phyloP scores from a whole-genome alignment of 805 yeast species.

The Spathaspora hagerdaliae region DNA sequence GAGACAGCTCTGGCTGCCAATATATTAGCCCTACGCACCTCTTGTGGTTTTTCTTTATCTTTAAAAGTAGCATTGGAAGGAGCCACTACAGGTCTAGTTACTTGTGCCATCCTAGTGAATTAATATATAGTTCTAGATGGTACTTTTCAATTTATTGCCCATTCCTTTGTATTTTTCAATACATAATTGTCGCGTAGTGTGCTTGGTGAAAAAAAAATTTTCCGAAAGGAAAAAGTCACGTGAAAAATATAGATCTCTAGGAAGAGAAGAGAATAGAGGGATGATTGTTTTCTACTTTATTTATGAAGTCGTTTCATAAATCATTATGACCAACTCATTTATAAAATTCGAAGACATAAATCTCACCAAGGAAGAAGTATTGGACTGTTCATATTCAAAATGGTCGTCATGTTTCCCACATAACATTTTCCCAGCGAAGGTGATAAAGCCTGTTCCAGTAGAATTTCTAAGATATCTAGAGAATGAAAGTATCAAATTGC shows the following conservation, averaged over 20 bases:
- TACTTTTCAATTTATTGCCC: too few relatives aligned
- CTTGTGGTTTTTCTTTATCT: slow-evolving; percentile 92
- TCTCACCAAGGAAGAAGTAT: slow-evolving; percentile 22
- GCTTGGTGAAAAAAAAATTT: neutral
- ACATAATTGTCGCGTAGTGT: neutral
- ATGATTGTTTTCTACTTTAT: neutral
- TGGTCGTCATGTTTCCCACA: slow-evolving; percentile 28
- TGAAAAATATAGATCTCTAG: neutral
- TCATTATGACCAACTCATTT: slow-evolving; percentile 16
- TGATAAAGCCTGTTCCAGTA: slow-evolving; percentile 29
- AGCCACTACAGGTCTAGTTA: slow-evolving; percentile 6
- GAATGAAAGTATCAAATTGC: slow-evolving; percentile 21
- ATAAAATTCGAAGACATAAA: slow-evolving; percentile 26
- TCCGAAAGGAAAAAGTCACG: neutral
- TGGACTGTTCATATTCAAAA: slow-evolving; percentile 29
- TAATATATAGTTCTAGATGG: too few relatives aligned
- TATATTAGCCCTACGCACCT: slow-evolving; percentile 84
- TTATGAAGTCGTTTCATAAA: neutral
- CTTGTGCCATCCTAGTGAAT: slow-evolving; percentile 4
- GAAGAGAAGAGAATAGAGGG: neutral
- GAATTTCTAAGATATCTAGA: slow-evolving; percentile 31
- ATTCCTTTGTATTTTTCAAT: too few relatives aligned
- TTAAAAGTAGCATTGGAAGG: slow-evolving; percentile 86
- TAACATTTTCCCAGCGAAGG: slow-evolving; percentile 17
- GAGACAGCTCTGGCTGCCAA: slow-evolving; percentile 93